Evolutionary conservation across 768 basidiomycete species (phyloP).

Genomic region (Lentinula lateritia): DNA sequence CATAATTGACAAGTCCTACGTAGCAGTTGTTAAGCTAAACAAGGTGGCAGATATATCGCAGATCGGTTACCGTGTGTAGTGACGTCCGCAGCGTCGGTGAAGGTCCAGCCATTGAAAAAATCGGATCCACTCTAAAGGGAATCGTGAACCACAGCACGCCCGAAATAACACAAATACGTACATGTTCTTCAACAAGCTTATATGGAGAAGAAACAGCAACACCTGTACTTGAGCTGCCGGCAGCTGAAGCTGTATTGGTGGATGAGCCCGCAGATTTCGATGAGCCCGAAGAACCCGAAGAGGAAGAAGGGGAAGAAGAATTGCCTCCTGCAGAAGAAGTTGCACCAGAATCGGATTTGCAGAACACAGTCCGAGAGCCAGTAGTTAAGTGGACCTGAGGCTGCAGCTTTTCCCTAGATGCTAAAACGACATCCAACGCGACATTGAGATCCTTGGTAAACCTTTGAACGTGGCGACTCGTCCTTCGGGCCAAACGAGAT

Average conservation of each 20-base stretch:
- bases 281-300: neutral
- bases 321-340: neutral
- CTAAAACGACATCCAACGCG: constrained; percentile 1
- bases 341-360: neutral
- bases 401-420: neutral
- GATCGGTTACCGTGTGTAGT: constrained; percentile 31
- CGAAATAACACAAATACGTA: constrained; percentile 23
- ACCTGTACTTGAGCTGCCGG: neutral
- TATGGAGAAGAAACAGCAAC: constrained; percentile 40
- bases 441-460: constrained; percentile 1
- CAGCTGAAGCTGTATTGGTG: neutral
- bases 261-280: neutral
- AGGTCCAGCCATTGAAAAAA: constrained; percentile 84
- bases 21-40: neutral
- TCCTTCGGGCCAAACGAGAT: neutral
- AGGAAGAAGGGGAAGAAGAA: neutral
- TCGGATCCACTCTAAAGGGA: constrained; percentile 46
- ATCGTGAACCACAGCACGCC: neutral
- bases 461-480: neutral
- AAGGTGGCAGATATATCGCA: too few relatives aligned
- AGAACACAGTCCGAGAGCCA: neutral
- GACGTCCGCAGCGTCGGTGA: constrained; percentile 65
- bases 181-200: constrained; percentile 56
- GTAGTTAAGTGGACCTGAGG: neutral
- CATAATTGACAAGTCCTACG: constrained; percentile 61